Evolutionary conservation across 495 filamentous ascomycete genomes (phyloP).

Genomic region (Penicillium mononematosum): DNA sequence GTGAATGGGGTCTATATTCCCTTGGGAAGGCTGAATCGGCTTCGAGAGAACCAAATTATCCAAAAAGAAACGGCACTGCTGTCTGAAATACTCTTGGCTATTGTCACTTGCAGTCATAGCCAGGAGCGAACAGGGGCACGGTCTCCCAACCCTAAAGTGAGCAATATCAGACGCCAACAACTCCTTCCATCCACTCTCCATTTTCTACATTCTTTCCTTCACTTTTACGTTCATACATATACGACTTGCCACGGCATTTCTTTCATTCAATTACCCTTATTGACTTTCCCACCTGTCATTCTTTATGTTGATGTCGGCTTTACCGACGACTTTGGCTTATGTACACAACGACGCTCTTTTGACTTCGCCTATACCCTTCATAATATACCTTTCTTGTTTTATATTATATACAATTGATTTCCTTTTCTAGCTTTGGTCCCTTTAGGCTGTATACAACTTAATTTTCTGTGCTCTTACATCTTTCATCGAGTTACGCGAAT

Average conservation of each 20-base stretch:
- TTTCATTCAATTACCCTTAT: not conserved
- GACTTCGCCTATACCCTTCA: not conserved
- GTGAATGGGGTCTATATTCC: not conserved
- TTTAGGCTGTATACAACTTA: not conserved
- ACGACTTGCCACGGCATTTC: not conserved
- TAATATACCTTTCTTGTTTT: no score
- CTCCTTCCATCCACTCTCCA: not conserved
- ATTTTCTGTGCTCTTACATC: no score
- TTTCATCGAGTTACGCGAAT: not conserved
- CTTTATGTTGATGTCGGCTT: not conserved
- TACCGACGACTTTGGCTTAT: not conserved
- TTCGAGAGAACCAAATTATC: not conserved
- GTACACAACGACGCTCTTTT: constrained; percentile 2
- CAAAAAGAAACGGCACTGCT: not conserved
- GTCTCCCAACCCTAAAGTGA: not conserved
- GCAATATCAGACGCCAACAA: not conserved
- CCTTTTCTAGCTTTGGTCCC: not conserved
- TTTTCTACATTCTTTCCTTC: not conserved
- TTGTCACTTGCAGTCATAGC: not conserved
- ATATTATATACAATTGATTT: not conserved
- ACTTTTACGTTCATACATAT: not conserved
- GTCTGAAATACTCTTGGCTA: not conserved
- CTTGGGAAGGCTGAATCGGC: not conserved
- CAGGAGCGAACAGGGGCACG: not conserved
- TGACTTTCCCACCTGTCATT: not conserved